Conservation (phyloP, 2,329 filamentous ascomycete genomes). For the Fonsecaea erecta region DNA sequence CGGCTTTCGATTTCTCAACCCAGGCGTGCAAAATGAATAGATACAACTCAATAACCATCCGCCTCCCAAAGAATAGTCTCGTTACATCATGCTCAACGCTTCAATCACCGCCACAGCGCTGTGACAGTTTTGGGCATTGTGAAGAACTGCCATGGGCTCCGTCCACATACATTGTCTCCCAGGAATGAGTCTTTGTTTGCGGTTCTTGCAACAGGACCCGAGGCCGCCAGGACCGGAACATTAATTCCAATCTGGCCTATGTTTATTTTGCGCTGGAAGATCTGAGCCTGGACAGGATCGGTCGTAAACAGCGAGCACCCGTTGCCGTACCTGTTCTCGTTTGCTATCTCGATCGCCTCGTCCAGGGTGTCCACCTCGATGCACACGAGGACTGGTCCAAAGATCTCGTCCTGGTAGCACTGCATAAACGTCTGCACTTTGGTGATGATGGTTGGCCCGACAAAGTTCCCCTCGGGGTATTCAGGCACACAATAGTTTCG, state of each 20-base stretch:
- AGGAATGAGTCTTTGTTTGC: conserved; percentile 41
- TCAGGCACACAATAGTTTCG: conserved; percentile 34
- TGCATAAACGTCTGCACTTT: conserved; percentile 63
- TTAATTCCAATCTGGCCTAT: conserved; percentile 42
- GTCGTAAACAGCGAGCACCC: conserved; percentile 45
- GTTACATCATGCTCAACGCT: background rate
- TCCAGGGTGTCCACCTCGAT: conserved; percentile 68
- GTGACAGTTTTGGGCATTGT: conserved; percentile 23
- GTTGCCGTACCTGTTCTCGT: conserved; percentile 43
- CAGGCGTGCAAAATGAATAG: background rate
- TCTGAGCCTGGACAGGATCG: conserved; percentile 40
- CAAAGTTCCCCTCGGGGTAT: conserved; percentile 64
- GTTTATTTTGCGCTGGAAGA: conserved; percentile 43
- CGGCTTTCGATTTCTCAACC: background rate
- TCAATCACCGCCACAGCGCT: conserved; percentile 17
- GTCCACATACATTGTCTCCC: conserved; percentile 30
- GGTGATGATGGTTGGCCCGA: conserved; percentile 68
- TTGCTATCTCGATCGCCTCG: conserved; percentile 56
- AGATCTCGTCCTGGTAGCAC: conserved; percentile 64
- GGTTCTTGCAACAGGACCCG: conserved; percentile 37
- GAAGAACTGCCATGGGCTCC: conserved; percentile 16
- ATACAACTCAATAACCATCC: background rate
- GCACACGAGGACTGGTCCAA: conserved; percentile 66
- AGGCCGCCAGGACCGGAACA: conserved; percentile 40
- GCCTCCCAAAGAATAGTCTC: background rate